Percentiles rank a stretch among this genome's conserved stretches.
phyloP scores from a whole-genome alignment of 345 rosid species.

The Corchorus capsularis region DNA sequence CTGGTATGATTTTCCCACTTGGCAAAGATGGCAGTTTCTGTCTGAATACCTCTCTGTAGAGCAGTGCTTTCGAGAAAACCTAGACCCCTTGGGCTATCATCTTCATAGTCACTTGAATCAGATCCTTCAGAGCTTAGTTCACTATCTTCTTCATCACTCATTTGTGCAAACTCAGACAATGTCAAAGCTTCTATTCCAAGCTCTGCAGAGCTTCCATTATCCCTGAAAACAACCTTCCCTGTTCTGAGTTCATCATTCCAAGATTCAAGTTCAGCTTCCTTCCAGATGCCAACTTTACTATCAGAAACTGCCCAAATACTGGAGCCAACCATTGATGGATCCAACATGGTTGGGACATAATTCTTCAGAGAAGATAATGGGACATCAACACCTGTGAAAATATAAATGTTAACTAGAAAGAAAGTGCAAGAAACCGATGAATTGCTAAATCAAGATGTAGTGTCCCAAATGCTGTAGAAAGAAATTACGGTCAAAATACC shows the following conservation, averaged over 20 bases:
- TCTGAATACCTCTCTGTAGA: conserved; percentile 67
- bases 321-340: conserved; percentile 79
- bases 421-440: conserved; percentile 13
- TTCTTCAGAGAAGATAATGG: conserved; percentile 73
- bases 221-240: conserved; percentile 73
- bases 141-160: conserved; percentile 61
- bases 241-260: conserved; percentile 69
- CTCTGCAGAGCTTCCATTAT: conserved; percentile 65
- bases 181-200: conserved; percentile 60
- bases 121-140: conserved; percentile 55
- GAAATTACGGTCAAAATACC: background rate
- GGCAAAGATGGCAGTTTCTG: conserved; percentile 76
- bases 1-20: conserved; percentile 98
- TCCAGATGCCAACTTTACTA: conserved; percentile 60
- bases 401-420: conserved; percentile 24
- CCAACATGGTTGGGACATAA: conserved; percentile 63
- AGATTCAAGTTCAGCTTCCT: conserved; percentile 86
- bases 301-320: conserved; percentile 76
- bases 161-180: conserved; percentile 61
- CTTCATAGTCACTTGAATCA: conserved; percentile 62
- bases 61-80: conserved; percentile 63
- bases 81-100: conserved; percentile 60
- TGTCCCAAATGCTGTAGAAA: background rate
- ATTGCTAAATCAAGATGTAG: background rate
- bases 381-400: conserved; percentile 69